Evolutionary conservation across 345 rosid species (phyloP), one percentile per base, ranked within the genome.

Genomic region (Gossypium herbaceum): DNA sequence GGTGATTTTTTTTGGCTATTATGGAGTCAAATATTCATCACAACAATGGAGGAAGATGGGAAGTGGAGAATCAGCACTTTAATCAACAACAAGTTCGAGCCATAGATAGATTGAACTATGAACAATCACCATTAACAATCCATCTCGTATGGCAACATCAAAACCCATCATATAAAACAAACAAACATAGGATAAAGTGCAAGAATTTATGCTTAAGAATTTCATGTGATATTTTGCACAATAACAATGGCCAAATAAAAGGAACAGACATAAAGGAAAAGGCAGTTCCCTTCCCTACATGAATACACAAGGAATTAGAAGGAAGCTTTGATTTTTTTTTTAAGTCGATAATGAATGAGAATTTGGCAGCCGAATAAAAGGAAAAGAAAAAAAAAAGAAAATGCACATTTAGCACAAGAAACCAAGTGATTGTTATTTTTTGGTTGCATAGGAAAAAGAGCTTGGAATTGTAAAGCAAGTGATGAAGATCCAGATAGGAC

Each of bases 161-260:
- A 58, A 77, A 74, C 77, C 29, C 72, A 81, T 48, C 56, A 34
- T 29, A 22, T 74, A 34, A 34, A 34, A 34, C 41, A 34, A 34
- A 34, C 6, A 76, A 48, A 64, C 75, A 73, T 65, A 41, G 62
- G 64, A 60, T 72, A 77, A 81, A 88, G 81, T 65, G 81, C 10
- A 69, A 70, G 79, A 85, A 86, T 76, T 56, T 75, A 80, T 79
- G 82, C 91, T 84, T 84, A 72, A 68, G 85, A 88, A 80, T 80
- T 66, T 83, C 89, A 83, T 83, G 85, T 81, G 83, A 78, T 78
- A 66, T 34, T 67, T 71, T 63, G 41, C 34, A 60, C 76, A 81
- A 56, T 57, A 65, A 44, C 75, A 77, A 66, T 72, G 76, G 60
- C 41, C 47, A 85, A 78, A 75, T 75, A 25, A 47, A 47, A 43